These are phyloP conservation scores for Maudiozyma serrabonitensis DNA, from an alignment of 805 yeast species.

Conservation along the genomic window DNA sequence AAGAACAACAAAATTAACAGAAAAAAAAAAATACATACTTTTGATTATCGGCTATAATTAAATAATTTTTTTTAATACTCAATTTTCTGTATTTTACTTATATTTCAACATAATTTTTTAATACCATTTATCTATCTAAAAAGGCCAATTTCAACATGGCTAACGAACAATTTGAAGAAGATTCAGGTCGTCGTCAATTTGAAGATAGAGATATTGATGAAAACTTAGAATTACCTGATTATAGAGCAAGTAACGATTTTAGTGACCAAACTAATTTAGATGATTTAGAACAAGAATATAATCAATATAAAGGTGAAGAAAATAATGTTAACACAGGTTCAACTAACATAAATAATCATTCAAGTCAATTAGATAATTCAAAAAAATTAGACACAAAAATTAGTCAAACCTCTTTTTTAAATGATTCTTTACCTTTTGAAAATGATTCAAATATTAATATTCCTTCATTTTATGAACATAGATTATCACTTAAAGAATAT, in stretches of 20 bases:
- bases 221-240: neutral
- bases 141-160: neutral
- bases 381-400: neutral
- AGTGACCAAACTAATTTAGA: constrained; percentile 11
- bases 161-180: neutral
- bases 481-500: constrained; percentile 14
- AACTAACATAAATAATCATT: neutral
- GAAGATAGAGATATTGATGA: neutral
- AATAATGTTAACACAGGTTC: neutral
- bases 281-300: constrained; percentile 24
- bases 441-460: neutral
- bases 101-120: neutral
- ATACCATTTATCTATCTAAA: neutral
- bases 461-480: constrained; percentile 16
- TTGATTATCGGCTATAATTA: no score
- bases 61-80: no score
- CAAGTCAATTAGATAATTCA: neutral
- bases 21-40: no score
- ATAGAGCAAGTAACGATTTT: neutral
- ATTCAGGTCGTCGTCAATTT: neutral
- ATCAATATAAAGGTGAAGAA: constrained; percentile 17
- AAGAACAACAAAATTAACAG: no score
- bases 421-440: neutral
- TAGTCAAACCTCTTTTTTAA: neutral
- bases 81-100: no score